Percentiles rank a stretch among this genome's conserved stretches.
These are phyloP conservation scores for Pseudogymnoascus sp. DNA, from an alignment of 2,329 filamentous ascomycete species.

Conservation along the genomic window DNA sequence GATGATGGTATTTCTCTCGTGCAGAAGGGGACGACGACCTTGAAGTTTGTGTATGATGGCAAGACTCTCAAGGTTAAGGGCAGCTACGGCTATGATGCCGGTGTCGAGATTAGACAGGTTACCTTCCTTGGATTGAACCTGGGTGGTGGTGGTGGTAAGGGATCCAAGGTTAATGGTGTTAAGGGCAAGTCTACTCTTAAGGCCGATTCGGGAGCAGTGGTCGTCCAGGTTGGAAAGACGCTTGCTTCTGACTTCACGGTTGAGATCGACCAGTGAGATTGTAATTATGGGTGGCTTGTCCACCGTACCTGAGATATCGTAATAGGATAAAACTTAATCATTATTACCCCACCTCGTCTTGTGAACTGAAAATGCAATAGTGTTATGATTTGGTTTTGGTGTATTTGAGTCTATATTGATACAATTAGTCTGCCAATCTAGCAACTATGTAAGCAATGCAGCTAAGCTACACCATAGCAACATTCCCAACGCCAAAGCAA, in stretches of 20 bases:
- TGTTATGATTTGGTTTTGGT: neutral
- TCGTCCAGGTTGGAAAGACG: constrained; percentile 14
- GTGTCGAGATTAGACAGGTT: constrained; percentile 40
- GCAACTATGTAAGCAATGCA: neutral
- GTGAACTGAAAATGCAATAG: neutral
- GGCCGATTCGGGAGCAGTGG: constrained; percentile 13
- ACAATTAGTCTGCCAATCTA: neutral
- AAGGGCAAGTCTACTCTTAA: neutral
- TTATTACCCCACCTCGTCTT: neutral
- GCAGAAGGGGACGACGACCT: constrained; percentile 48
- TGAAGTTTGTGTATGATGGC: constrained; percentile 52
- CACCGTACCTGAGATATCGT: neutral
- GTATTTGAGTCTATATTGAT: neutral
- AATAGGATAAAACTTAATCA: constrained; percentile 1
- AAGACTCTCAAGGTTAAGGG: constrained; percentile 46
- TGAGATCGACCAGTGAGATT: neutral
- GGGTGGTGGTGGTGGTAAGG: constrained; percentile 11
- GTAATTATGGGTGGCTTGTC: neutral
- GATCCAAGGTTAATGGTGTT: constrained; percentile 8
- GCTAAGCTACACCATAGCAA: neutral
- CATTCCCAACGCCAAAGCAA: constrained; percentile 2
- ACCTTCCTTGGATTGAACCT: constrained; percentile 40
- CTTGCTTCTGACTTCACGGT: constrained; percentile 16
- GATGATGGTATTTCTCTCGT: constrained; percentile 67
- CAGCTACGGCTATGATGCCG: constrained; percentile 42